Evolutionary conservation across 2,329 filamentous ascomycete species (phyloP).

Genomic region (Graphiopsis chlorocephala): DNA sequence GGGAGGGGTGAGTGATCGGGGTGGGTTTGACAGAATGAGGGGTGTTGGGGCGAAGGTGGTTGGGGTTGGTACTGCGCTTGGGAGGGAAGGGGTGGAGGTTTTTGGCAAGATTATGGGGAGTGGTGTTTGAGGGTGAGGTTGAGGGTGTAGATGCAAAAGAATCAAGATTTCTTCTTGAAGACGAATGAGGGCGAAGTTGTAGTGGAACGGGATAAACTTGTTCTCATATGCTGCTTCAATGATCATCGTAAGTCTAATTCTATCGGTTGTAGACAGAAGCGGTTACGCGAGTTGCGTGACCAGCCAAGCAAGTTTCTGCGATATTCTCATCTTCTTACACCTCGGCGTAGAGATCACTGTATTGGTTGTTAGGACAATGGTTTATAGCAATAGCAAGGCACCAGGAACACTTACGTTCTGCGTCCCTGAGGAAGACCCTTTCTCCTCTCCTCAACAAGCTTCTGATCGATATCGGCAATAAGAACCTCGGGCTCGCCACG

Average conservation of each 20-base stretch:
- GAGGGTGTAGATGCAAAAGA: neutral
- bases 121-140: neutral
- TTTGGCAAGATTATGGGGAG: constrained; percentile 56
- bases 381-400: neutral
- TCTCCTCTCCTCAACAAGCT: constrained; percentile 37
- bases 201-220: neutral
- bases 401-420: constrained; percentile 32
- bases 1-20: constrained; percentile 66
- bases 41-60: constrained; percentile 64
- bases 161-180: neutral
- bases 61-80: constrained; percentile 67
- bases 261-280: neutral
- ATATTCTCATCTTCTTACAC: constrained; percentile 16
- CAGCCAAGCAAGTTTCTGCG: neutral
- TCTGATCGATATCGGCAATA: constrained; percentile 39
- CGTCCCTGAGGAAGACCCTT: constrained; percentile 36
- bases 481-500: constrained; percentile 43
- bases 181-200: no score
- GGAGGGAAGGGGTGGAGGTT: constrained; percentile 59
- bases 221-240: neutral
- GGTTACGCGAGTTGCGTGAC: neutral
- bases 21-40: constrained; percentile 64
- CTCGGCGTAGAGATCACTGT: constrained; percentile 34
- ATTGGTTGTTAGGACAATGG: constrained; percentile 16
- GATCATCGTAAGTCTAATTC: neutral